Evolutionary conservation across 1,284 basidiomycete genomes (phyloP), one percentile per base, ranked within the genome.

Genomic region (Afroboletus lepidellus): DNA sequence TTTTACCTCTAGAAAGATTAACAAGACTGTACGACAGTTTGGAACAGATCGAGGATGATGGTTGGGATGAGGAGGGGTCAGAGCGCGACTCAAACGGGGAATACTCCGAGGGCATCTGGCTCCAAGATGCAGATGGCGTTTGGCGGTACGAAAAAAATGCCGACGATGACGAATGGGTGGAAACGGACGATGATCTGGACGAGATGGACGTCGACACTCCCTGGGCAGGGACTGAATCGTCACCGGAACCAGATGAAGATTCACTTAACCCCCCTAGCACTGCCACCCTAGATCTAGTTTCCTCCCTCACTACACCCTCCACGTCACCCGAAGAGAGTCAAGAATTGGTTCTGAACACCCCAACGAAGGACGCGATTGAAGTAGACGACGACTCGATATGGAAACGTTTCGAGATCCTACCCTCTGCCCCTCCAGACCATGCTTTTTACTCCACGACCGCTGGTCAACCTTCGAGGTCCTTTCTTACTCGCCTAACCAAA

Each of bases 381-480:
- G 51, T 55, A 25, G 65, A 65, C 41, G 58, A 57, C 13, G 72
- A 73, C 25, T 63, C 72, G 8, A 63, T 73, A 27, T 93, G 90
- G 90, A 82, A 83, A 55, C 83, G 83, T 21, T 96, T 95, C 64
- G 84, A 86, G 51, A 74, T 94, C 32, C 74, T 92, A 36, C 72
- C 91, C 33, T 78, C 81, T 36, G 85, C 88, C 12, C 93, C 92
- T 11, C 61, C 60, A 36, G 92, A 95, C 62, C 93, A 96, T 60
- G 87, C 90, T 13, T 95, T 87, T 72, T 81, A 80, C 61, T 74
- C 74, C n/a, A 78, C 80, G 25, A 61, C 76, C 5, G 77, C 82
- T 23, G 76, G 77, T 3, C 83, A 85, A 57, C 84, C 87, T 8
- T 83, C 84, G 6, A 87, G 87, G 63, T 61, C 77, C 15, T 97